Evolutionary conservation across 805 yeast species (phyloP), one percentile per base, ranked within the genome.

Genomic region (Ogataea neopini): DNA sequence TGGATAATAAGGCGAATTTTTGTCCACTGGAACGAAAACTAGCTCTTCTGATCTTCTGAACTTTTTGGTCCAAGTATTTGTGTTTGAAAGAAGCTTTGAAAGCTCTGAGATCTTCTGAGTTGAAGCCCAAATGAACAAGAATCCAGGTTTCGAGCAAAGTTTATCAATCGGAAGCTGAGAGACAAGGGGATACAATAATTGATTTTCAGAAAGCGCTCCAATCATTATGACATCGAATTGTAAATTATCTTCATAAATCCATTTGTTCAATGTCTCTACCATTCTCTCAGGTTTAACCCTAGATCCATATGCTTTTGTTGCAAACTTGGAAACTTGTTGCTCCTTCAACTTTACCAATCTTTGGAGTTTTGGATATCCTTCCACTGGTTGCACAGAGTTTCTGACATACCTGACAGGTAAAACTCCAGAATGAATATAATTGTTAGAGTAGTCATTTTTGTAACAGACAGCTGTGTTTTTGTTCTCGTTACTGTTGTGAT

Each of bases 151-250:
- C 1, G 96, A 77, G 46, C 94, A 81, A 26, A 91, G 69, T 58
- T 74, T 81, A 52, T 81, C 84, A 4, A 91, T 70, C 0, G 96
- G 96, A 38, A 90, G 68, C 53, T 76, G 78, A 1, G 77, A 67
- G 19, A 91, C 69, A 2, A 84, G 57, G 0, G 88, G 86, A 37
- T 79, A 73, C 15, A 86, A 70, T 45, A 86, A 76, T 59, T 83
- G 90, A 59, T 85, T 82, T 53, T 86, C 91, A 1, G 85, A 78
- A 43, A 92, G 71, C 2, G 94, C 92, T 1, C 96, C 96, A 45
- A 91, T 81, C 96, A 92, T 88, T 11, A 92, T 86, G 9, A 89
- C 96, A 62, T 91, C 97, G 65, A 91, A 92, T 50, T 79, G 80
- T 32, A 87, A 60, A 6, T 76, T 73, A 47, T 81, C 79, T 15